Evolutionary conservation across 495 filamentous ascomycete species (phyloP), one percentile per base, ranked within the genome.

Genomic region (Talaromyces ruber): DNA sequence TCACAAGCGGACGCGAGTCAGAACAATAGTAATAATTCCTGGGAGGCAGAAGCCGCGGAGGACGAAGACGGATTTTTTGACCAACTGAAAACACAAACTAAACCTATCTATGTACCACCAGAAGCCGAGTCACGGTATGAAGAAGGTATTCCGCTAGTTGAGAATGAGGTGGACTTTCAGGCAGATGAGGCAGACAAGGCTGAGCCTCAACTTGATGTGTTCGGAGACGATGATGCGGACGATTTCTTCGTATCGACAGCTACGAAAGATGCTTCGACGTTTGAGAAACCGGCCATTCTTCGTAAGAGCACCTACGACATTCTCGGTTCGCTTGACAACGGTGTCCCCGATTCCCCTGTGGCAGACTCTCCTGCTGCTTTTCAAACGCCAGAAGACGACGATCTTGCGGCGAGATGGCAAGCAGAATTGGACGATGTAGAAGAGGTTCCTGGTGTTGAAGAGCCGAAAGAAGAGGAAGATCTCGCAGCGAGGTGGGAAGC

Each of bases 401-500:
- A 72, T 59, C 56, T 70, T 52, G 67, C 67, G 30, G 67, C 66
- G 11, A 45, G 61, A 5, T 70, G 71, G 70, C 59, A 70, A 53
- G 67, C 67, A 29, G 71, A 71, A 64, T 65, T 71, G 32, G 43
- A 47, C 18, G 28, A 29, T 21, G 37, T 12, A 6, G 63, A 70
- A 50, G 60, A 61, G 7, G 37, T 59, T 1, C 63, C 67, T 22
- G 55, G 66, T 22, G 64, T 71, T 11, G 28, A 58, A 47, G 63
- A 65, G 26, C 53, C 64, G 37, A 67, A 72, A 50, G 61, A 71
- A 4, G 81, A 86, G 45, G 79, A 81, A 29, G 88, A 94, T 65
- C 72, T 94, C 6, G 87, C 88, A 53, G 89, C 88, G 2, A 84
- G 87, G 64, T 97, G 94, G 94, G 79, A 91, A 66, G 90, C 86